Evolutionary conservation across 306 rosid species (phyloP).

Genomic region (Crataegus laevigata): DNA sequence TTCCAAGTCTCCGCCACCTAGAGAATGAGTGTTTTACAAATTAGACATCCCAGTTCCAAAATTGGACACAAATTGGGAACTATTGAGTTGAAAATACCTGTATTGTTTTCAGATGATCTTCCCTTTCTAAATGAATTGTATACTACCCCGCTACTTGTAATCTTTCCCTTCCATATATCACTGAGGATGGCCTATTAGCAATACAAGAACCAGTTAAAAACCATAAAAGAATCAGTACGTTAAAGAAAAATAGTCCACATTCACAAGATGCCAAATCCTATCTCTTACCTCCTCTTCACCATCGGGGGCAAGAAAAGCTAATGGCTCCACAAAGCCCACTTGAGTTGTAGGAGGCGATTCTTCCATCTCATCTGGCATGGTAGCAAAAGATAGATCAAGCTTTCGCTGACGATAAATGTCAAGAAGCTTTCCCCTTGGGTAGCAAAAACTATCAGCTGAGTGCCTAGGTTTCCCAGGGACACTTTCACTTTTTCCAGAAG

Average conservation of each 20-base stretch:
- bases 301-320: conserved; percentile 53
- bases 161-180: conserved; percentile 47
- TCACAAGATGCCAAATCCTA: not conserved
- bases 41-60: not conserved
- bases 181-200: conserved; percentile 30
- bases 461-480: conserved; percentile 30
- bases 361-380: conserved; percentile 41
- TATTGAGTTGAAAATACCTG: conserved; percentile 24
- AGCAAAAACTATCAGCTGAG: conserved; percentile 30
- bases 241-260: not conserved
- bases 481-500: conserved; percentile 22
- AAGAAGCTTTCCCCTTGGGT: conserved; percentile 59
- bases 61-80: not conserved
- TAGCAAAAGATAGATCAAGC: conserved; percentile 23
- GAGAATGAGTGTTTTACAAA: not conserved
- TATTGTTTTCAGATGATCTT: conserved; percentile 24
- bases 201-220: not conserved
- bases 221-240: not conserved
- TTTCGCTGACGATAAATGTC: conserved; percentile 46
- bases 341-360: conserved; percentile 29
- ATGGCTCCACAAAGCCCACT: conserved; percentile 31
- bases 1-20: conserved; percentile 30
- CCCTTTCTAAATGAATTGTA: conserved; percentile 30
- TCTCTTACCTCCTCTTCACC: conserved; percentile 41
- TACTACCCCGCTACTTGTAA: conserved; percentile 38